A percentile compares a stretch with the other conserved stretches of the same genome.
phyloP scores from a whole-genome alignment of 2,329 filamentous ascomycete species.

The Aspergillus niger region DNA sequence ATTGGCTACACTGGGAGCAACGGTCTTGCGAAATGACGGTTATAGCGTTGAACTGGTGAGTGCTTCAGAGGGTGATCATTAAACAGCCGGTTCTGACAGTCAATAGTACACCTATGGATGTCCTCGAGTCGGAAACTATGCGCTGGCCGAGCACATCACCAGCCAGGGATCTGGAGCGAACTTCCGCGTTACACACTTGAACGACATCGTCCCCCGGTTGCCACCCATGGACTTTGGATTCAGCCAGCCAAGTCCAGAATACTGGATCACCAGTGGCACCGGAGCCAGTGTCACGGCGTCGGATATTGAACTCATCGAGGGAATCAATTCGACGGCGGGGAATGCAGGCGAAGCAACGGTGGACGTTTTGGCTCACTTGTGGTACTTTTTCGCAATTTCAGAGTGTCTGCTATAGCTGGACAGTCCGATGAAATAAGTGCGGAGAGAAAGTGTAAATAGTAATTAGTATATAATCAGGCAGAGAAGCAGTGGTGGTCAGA shows the following conservation, averaged over 20 bases:
- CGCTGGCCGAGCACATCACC: slow-evolving; percentile 42
- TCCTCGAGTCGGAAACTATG: slow-evolving; percentile 45
- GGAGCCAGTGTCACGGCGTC: slow-evolving; percentile 30
- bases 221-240: slow-evolving; percentile 37
- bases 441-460: no score
- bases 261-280: slow-evolving; percentile 42
- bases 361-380: slow-evolving; percentile 36
- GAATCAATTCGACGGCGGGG: slow-evolving; percentile 34
- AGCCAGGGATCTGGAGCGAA: slow-evolving; percentile 31
- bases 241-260: slow-evolving; percentile 43
- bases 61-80: slow-evolving; percentile 10
- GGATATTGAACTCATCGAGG: slow-evolving; percentile 36
- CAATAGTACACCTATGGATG: slow-evolving; percentile 46
- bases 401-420: slow-evolving; percentile 16
- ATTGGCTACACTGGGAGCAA: slow-evolving; percentile 52
- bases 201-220: slow-evolving; percentile 43
- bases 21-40: slow-evolving; percentile 47
- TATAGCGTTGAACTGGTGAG: slow-evolving; percentile 47
- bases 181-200: slow-evolving; percentile 42
- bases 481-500: no score
- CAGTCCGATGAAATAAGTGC: no score
- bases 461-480: no score
- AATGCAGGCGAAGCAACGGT: slow-evolving; percentile 34
- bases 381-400: slow-evolving; percentile 36
- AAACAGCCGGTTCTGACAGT: slow-evolving; percentile 5